Percentiles rank a stretch among this genome's conserved stretches.
phyloP scores from a whole-genome alignment of 768 basidiomycete genomes.

The Boletus tylopilopsis region DNA sequence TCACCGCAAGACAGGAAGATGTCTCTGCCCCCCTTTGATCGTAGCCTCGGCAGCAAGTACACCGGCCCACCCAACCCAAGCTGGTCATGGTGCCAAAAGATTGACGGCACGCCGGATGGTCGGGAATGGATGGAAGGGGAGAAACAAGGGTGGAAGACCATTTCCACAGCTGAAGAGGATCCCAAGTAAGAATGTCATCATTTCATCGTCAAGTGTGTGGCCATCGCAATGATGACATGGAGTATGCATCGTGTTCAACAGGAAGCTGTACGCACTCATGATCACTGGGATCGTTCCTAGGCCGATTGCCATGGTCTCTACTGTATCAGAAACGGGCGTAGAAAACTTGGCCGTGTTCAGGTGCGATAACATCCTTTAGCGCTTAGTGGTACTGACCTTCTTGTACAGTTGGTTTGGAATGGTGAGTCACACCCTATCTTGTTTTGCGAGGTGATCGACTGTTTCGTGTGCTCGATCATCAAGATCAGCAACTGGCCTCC shows the following conservation, averaged over 20 bases:
- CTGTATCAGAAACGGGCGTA: conserved; percentile 30
- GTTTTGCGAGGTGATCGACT: too few species aligned
- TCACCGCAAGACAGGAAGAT: background rate
- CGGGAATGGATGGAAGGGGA: conserved; percentile 32
- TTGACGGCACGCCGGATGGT: conserved; percentile 23
- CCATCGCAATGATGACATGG: background rate
- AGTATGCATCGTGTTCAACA: background rate
- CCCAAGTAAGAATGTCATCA: conserved; percentile 15
- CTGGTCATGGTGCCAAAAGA: conserved; percentile 30
- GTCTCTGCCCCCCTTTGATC: conserved; percentile 24
- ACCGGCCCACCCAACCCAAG: conserved; percentile 30
- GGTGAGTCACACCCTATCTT: conserved; percentile 10
- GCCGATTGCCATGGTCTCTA: conserved; percentile 44
- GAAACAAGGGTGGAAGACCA: conserved; percentile 32
- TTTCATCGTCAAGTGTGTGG: too few species aligned
- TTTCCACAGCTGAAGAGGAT: conserved; percentile 26
- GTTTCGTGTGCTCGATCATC: too few species aligned
- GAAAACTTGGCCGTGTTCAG: conserved; percentile 44
- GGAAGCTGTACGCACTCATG: conserved; percentile 32
- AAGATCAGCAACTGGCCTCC: conserved; percentile 24
- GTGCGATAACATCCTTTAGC: conserved; percentile 12
- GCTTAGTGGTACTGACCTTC: background rate
- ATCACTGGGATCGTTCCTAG: conserved; percentile 38
- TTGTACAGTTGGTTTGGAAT: conserved; percentile 25
- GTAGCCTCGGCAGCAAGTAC: conserved; percentile 9